phyloP scores from a whole-genome alignment of 257 asterid genomes.

The Jacaranda copaia region DNA sequence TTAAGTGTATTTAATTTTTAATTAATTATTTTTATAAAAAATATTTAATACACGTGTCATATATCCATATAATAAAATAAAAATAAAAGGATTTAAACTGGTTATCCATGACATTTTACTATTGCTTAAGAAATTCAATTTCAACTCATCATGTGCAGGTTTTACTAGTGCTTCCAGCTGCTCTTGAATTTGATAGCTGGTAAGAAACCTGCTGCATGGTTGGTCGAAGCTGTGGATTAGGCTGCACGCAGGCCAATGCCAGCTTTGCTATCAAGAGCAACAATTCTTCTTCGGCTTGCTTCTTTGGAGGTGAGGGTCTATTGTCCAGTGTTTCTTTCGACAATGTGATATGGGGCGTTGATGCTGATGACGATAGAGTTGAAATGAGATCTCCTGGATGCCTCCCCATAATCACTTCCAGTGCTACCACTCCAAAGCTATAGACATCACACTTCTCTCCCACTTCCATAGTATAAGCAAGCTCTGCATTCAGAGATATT shows the following conservation, averaged over 20 bases:
- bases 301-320: slow-evolving; percentile 27
- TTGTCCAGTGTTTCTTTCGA: slow-evolving; percentile 38
- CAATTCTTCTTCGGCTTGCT: slow-evolving; percentile 30
- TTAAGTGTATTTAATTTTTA: too few species aligned
- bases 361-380: not conserved
- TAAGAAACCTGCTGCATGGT: slow-evolving; percentile 45
- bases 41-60: too few species aligned
- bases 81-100: too few species aligned
- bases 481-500: slow-evolving; percentile 27
- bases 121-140: too few species aligned
- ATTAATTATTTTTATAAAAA: too few species aligned
- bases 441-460: slow-evolving; percentile 48
- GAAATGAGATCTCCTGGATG: slow-evolving; percentile 43
- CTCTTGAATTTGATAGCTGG: slow-evolving; percentile 16
- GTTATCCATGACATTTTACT: too few species aligned
- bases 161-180: too few species aligned
- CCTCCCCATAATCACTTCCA: slow-evolving; percentile 50
- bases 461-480: slow-evolving; percentile 44
- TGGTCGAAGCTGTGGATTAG: slow-evolving; percentile 45
- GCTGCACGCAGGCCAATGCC: slow-evolving; percentile 42
- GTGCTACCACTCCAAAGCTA: slow-evolving; percentile 52
- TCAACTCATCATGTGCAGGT: too few species aligned
- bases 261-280: slow-evolving; percentile 24
- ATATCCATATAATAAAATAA: too few species aligned
- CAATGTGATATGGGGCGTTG: not conserved